Conservation (phyloP, 2,329 filamentous ascomycete genomes). For the Colletotrichum nymphaeae region DNA sequence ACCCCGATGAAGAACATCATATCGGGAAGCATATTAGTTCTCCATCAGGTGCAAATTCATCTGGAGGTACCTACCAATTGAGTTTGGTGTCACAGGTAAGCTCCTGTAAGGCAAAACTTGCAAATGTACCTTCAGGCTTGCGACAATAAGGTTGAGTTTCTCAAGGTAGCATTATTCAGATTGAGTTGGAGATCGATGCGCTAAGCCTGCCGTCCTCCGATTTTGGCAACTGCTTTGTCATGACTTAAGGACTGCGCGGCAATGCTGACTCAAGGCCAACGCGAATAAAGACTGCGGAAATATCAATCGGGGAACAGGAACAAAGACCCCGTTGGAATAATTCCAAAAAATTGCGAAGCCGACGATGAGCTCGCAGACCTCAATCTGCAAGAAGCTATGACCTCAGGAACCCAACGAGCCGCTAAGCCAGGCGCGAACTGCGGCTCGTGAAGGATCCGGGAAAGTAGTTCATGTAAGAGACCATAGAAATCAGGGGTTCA, state of each 20-base stretch:
- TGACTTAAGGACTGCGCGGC: not conserved
- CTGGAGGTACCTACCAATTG: not conserved
- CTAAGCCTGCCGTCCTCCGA: not conserved
- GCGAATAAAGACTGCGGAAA: not conserved
- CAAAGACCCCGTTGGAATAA: not conserved
- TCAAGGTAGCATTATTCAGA: not conserved
- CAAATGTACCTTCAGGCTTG: not conserved
- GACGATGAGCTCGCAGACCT: not conserved
- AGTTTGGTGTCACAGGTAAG: not conserved
- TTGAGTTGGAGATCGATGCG: not conserved
- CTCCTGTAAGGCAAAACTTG: not conserved
- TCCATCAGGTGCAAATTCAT: not conserved
- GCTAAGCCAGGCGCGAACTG: not conserved
- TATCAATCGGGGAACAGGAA: not conserved
- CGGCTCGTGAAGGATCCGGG: not conserved
- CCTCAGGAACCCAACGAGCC: not conserved
- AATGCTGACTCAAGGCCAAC: not conserved
- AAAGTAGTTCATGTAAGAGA: not conserved
- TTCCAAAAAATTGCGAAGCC: not conserved
- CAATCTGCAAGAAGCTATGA: not conserved
- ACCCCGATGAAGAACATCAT: not conserved
- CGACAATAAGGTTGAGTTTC: not conserved
- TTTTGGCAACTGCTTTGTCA: not conserved
- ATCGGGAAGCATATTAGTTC: not conserved
- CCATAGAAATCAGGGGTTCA: not conserved